Evolutionary conservation across 495 filamentous ascomycete species (phyloP).

Genomic region (Aspergillus coremiiformis): DNA sequence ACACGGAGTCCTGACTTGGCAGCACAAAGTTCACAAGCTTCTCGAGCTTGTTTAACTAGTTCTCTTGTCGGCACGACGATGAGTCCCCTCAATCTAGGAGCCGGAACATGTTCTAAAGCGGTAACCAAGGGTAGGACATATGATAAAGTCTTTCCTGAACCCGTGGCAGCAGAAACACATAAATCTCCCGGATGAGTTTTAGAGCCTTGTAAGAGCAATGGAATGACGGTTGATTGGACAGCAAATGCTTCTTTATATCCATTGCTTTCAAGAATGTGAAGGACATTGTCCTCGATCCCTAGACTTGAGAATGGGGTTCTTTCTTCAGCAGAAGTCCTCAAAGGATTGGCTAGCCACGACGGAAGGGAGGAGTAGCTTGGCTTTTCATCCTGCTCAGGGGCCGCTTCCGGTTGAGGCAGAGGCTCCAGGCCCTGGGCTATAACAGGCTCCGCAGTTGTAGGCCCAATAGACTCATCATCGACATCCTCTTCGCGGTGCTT

Average conservation of each 20-base stretch:
- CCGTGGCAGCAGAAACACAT: conserved; percentile 81
- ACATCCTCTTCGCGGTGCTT: conserved; percentile 16
- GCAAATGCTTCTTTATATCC: conserved; percentile 73
- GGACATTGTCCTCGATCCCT: conserved; percentile 45
- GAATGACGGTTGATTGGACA: conserved; percentile 74
- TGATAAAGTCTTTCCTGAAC: conserved; percentile 88
- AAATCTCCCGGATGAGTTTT: conserved; percentile 61
- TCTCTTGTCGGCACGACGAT: conserved; percentile 88
- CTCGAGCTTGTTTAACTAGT: conserved; percentile 73
- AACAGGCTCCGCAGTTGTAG: conserved; percentile 25
- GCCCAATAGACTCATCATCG: conserved; percentile 17
- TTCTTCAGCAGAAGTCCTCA: conserved; percentile 51
- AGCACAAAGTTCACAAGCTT: conserved; percentile 61
- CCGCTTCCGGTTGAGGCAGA: conserved; percentile 65
- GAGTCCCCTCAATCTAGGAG: conserved; percentile 61
- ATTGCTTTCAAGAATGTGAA: conserved; percentile 54
- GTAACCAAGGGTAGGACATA: conserved; percentile 83
- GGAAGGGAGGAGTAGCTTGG: conserved; percentile 44
- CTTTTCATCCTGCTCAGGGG: conserved; percentile 42
- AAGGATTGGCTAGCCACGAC: conserved; percentile 68
- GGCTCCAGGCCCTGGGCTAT: conserved; percentile 64
- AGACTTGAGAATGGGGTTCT: conserved; percentile 56
- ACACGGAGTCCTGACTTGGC: conserved; percentile 60
- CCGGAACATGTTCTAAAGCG: conserved; percentile 50
- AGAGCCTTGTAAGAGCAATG: conserved; percentile 58